phyloP scores from a whole-genome alignment of 768 basidiomycete species.

The Chalciporus sphaerocephalus region DNA sequence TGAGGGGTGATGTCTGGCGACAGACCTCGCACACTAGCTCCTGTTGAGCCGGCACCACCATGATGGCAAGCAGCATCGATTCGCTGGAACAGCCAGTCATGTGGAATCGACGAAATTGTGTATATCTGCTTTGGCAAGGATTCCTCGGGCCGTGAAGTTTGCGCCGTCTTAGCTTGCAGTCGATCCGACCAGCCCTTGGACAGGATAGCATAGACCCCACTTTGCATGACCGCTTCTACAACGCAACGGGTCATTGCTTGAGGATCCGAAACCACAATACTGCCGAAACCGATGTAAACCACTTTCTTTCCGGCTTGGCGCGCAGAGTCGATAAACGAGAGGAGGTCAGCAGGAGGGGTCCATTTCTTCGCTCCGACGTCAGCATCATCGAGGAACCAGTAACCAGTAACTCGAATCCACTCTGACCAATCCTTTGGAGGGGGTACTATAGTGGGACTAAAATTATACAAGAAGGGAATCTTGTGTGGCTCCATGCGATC shows the following conservation, averaged over 20 bases:
- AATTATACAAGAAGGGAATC: slow-evolving; percentile 97
- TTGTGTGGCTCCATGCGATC: slow-evolving; percentile 98
- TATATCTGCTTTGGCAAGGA: slow-evolving; percentile 78
- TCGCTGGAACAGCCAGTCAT: slow-evolving; percentile 92
- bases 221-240: slow-evolving; percentile 79
- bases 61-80: slow-evolving; percentile 99
- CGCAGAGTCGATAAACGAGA: slow-evolving; percentile 80
- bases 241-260: slow-evolving; percentile 88
- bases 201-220: slow-evolving; percentile 87
- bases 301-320: slow-evolving; percentile 76
- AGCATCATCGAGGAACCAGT: slow-evolving; percentile 95
- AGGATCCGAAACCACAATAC: slow-evolving; percentile 95
- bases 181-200: slow-evolving; percentile 99
- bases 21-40: slow-evolving; percentile 86
- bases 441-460: slow-evolving; percentile 86
- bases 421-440: slow-evolving; percentile 98
- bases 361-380: slow-evolving; percentile 88
- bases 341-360: slow-evolving; percentile 75
- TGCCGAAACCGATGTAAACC: slow-evolving; percentile 97
- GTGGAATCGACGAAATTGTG: slow-evolving; percentile 80
- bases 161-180: slow-evolving; percentile 59
- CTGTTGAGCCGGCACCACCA: slow-evolving; percentile 94
- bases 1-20: background rate
- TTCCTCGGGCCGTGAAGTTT: slow-evolving; percentile 60
- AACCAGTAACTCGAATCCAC: slow-evolving; percentile 94